Conservation (phyloP, 139 green algal species). For the Trebouxia sp. region DNA sequence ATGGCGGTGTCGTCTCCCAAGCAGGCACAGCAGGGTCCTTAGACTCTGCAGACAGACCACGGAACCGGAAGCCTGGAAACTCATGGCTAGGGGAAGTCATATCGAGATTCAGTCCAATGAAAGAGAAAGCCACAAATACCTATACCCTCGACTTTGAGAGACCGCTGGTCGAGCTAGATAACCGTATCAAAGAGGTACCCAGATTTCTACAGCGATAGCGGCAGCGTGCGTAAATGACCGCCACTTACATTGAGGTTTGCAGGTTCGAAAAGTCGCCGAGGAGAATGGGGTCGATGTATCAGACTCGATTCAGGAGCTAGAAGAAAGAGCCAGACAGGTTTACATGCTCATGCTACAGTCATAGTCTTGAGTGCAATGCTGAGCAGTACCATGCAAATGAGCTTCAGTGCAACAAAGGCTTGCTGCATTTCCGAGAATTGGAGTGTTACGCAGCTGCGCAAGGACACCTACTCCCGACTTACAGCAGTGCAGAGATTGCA, state of each 20-base stretch:
- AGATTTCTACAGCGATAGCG: neutral
- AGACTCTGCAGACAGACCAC: constrained; percentile 53
- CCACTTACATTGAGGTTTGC: neutral
- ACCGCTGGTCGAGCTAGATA: constrained; percentile 94
- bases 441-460: constrained; percentile 79
- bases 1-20: neutral
- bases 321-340: constrained; percentile 78
- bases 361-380: neutral
- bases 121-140: constrained; percentile 68
- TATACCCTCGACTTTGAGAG: constrained; percentile 94
- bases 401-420: too few species aligned
- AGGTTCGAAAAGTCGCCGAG: constrained; percentile 90
- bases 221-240: neutral
- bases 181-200: constrained; percentile 93
- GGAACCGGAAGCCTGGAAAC: constrained; percentile 37
- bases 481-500: constrained; percentile 91
- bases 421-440: too few species aligned
- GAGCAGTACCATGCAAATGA: neutral
- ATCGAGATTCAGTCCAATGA: constrained; percentile 75
- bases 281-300: constrained; percentile 92
- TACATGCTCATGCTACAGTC: neutral
- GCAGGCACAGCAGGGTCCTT: constrained; percentile 17
- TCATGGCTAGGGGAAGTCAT: constrained; percentile 61
- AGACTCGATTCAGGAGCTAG: constrained; percentile 82
- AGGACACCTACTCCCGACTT: constrained; percentile 91